These are phyloP conservation scores for Claviceps purpurea DNA, from an alignment of 2,329 filamentous ascomycete genomes.

Conservation along the genomic window DNA sequence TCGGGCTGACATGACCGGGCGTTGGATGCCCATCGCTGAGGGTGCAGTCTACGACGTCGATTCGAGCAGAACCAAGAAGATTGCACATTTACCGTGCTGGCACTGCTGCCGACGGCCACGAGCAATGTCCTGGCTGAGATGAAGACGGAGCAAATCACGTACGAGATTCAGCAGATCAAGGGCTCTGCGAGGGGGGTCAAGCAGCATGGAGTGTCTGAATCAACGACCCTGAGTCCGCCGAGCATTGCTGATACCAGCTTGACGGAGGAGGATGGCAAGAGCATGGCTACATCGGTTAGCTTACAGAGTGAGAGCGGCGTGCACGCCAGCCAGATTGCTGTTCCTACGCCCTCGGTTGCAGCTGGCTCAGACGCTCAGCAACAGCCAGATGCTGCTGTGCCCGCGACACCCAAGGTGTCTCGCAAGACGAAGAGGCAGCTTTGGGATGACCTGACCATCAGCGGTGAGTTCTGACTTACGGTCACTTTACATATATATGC, in stretches of 20 bases:
- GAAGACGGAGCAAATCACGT: conserved; percentile 83
- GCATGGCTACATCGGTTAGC: conserved; percentile 44
- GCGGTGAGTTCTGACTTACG: conserved; percentile 44
- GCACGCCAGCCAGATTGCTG: conserved; percentile 63
- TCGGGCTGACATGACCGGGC: background rate
- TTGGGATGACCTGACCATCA: conserved; percentile 96
- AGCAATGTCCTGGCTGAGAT: conserved; percentile 78
- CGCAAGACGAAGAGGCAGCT: conserved; percentile 79
- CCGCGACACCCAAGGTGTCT: conserved; percentile 31
- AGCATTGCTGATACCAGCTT: conserved; percentile 57
- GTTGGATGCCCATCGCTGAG: background rate
- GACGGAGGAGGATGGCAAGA: conserved; percentile 72
- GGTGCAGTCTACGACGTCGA: conserved; percentile 66
- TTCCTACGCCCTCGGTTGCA: conserved; percentile 33
- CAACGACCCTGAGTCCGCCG: conserved; percentile 36
- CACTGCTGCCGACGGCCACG: conserved; percentile 80
- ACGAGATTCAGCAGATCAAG: conserved; percentile 91
- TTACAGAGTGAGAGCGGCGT: conserved; percentile 70
- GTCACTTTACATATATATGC: no score
- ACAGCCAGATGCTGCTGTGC: conserved; percentile 26
- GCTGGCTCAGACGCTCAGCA: conserved; percentile 20
- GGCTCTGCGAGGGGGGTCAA: conserved; percentile 46
- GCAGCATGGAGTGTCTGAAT: conserved; percentile 36
- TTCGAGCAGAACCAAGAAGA: conserved; percentile 99
- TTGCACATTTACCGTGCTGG: conserved; percentile 95